Base-by-base conservation (phyloP, 129 eudicot species). In the Chrysanthemum makinoi region DNA sequence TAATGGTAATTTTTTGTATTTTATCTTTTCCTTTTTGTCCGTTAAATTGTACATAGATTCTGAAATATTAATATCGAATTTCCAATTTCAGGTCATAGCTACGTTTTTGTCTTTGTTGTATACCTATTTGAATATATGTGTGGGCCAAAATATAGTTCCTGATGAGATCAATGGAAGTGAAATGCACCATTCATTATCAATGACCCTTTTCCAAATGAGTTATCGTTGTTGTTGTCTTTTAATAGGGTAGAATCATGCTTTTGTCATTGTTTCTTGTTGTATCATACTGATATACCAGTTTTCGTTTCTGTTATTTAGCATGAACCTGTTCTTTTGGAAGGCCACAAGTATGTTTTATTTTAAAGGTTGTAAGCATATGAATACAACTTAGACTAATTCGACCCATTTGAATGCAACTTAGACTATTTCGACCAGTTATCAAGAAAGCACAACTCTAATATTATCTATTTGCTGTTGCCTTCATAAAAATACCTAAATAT, bases 131-230 rank as follows among this genome's bases (percentile, higher is more conserved):
- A 82, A 89, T 65, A 72, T 93, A 56, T 90, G 95, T 54, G 68
- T 84, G 43, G 81, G 82, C 86, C 76, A 79, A 60, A 83, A 75
- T 69, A 69, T 75, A 46, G 91, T 94, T 60, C 98, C 97, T 2
- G 97, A 94, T 80, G 98, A 87, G 83, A 76, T 94, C 39, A 89
- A 89, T 78, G 98, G 97, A 70, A 87, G 97, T 75, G 96, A 89
- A 85, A 78, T 94, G 76, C 89, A 75, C 71, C 96, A 87, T 77
- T 79, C 82, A 6, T 94, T 94, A 70, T 96, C 98, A 1, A 84
- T 94, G 88, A 85, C 93, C 52, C 87, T 89, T 74, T 87, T 89
- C 69, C 96, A 81, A 91, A 96, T 94, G 82, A 72, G 83, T 64
- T 56, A 6, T 4, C 16, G 17, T 52, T 60, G 49, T 59, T 77